These are phyloP conservation scores for Amaranthus cruentus DNA, from an alignment of 148 eudicot genomes.

Conservation along the genomic window DNA sequence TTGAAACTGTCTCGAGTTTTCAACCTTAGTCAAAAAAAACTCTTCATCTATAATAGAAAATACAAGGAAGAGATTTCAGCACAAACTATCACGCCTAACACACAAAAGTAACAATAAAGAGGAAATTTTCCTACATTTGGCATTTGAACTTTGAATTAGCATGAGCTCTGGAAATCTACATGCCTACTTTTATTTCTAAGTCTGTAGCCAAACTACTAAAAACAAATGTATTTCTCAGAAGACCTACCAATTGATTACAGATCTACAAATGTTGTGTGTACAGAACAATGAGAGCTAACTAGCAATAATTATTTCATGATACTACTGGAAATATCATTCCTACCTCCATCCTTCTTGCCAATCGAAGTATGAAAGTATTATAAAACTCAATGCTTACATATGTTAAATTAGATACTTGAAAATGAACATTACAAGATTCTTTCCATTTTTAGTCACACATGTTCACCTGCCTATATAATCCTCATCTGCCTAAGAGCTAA, in stretches of 20 bases:
- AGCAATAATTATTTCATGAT: neutral
- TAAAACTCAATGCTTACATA: neutral
- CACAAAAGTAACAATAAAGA: neutral
- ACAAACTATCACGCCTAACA: neutral
- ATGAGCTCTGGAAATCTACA: neutral
- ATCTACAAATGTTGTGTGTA: no score
- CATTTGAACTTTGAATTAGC: neutral
- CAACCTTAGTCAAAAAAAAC: neutral
- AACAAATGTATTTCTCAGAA: no score
- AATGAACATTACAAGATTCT: neutral
- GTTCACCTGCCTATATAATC: neutral
- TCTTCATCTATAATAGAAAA: neutral
- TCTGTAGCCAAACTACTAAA: no score
- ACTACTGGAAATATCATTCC: neutral
- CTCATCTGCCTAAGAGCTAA: neutral
- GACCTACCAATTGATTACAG: no score
- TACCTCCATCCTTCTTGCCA: neutral
- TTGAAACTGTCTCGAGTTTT: neutral
- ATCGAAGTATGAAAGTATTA: neutral
- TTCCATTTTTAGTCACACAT: neutral
- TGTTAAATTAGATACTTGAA: neutral
- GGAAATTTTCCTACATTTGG: neutral
- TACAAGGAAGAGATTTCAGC: neutral
- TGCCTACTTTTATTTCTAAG: neutral
- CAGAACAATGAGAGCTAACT: no score